Base-by-base conservation (phyloP, 371 early-diverging fungal genomes). In the Mortierella sp. region DNA sequence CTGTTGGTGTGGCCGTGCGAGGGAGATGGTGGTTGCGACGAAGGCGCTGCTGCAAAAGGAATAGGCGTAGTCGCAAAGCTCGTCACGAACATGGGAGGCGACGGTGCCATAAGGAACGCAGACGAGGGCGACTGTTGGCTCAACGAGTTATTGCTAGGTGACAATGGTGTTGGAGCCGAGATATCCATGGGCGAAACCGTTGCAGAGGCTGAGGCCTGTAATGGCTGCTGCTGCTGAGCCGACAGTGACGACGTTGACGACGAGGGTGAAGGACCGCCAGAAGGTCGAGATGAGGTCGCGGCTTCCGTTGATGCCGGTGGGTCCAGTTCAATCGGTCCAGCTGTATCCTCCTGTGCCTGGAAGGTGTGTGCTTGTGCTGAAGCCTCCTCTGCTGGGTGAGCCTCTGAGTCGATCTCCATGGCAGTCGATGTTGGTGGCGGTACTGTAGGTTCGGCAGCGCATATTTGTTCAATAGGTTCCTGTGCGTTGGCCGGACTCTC, bases 51-150 rank as follows among this genome's bases (percentile, higher is more conserved):
- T 6, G 81, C 63, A 41, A 77, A 77, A 16, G 81, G 74, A 26
- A 74, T 77, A 2, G 81, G 71, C 2, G 81, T 48, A n/a, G 77
- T 52, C 9, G 71, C 74, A 71, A 81, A 73, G 29, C 64, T 73
- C 0, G 77, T 53, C 22, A 73, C 61, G 48, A 81, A 81, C 68
- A 76, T 67, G 50, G 81, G 81, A 7, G 81, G 81, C 0, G 81
- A 81, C 19, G 81, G 81, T 6, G 81, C 81, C 71, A 74, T 61
- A 19, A 81, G 52, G 61, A 81, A 81, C 10, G 81, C 81, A 4
- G 81, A 69, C 1, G 81, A 73, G 2, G 81, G 81, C 26, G 81
- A 81, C 48, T 81, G 81, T 48, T 81, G 81, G 37, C 44, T 65
- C 29, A 63, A 19, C 44, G 71, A 47, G 41, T 71, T 53, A 7